Evolutionary conservation across 1,284 basidiomycete genomes (phyloP).

Genomic region (Apiotrichum montevideense): DNA sequence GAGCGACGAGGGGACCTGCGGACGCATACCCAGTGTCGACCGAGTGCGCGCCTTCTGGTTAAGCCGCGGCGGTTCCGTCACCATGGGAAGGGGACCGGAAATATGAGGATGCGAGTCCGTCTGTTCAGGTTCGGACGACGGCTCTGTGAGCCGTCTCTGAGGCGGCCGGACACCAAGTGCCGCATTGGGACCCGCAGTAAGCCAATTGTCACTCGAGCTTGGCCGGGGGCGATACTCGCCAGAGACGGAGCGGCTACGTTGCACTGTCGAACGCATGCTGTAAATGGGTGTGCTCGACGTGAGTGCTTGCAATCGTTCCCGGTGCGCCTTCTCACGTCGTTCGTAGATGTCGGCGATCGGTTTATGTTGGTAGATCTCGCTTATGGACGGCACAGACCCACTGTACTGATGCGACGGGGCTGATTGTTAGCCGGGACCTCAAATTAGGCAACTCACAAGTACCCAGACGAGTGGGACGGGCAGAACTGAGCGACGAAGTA

Average conservation of each 20-base stretch:
- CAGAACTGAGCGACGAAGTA: neutral
- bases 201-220: conserved; percentile 18
- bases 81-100: conserved; percentile 21
- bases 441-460: neutral
- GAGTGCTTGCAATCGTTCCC: conserved; percentile 34
- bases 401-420: neutral
- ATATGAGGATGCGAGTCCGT: conserved; percentile 20
- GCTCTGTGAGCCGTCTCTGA: conserved; percentile 8
- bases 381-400: neutral
- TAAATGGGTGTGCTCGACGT: conserved; percentile 22
- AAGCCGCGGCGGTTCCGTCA: conserved; percentile 4
- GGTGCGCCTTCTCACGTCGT: conserved; percentile 41
- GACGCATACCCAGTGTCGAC: neutral
- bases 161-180: neutral
- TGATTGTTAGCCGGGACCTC: neutral
- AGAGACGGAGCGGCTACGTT: conserved; percentile 1
- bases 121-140: neutral
- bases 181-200: conserved; percentile 16
- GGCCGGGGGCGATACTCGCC: conserved; percentile 1
- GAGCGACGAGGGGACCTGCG: neutral
- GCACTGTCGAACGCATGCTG: conserved; percentile 1
- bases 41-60: neutral
- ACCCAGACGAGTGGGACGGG: neutral
- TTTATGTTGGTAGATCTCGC: conserved; percentile 9
- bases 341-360: conserved; percentile 45